phyloP scores from a whole-genome alignment of 2,329 filamentous ascomycete genomes.

The Cladobotryum mycophilum region DNA sequence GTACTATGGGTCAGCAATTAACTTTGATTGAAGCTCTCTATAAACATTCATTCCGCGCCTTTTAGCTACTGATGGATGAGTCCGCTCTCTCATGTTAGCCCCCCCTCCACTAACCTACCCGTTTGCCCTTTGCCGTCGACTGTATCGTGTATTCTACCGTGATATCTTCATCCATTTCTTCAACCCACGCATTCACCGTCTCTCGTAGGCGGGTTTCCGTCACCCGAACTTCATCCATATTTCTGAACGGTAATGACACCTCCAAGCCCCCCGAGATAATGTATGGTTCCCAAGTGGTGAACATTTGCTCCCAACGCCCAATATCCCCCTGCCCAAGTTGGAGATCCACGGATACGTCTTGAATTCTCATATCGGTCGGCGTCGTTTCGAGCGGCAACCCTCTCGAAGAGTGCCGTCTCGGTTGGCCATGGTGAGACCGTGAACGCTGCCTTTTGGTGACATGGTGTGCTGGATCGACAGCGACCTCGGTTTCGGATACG shows the following conservation, averaged over 20 bases:
- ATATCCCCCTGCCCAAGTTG: neutral
- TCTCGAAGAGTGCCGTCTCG: constrained; percentile 17
- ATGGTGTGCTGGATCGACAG: constrained; percentile 15
- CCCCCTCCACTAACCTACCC: constrained; percentile 8
- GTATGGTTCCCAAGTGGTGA: constrained; percentile 8
- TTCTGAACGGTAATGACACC: constrained; percentile 16
- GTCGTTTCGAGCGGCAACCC: constrained; percentile 22
- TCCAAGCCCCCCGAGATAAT: constrained; percentile 2
- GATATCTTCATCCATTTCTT: constrained; percentile 2
- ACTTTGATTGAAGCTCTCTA: too few species aligned
- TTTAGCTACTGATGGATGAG: too few species aligned
- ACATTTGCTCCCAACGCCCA: neutral
- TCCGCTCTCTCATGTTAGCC: neutral
- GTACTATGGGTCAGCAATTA: too few species aligned
- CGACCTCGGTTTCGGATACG: neutral
- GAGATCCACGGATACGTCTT: constrained; percentile 11
- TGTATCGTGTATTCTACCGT: constrained; percentile 22
- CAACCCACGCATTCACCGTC: constrained; percentile 19
- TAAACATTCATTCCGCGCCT: too few species aligned
- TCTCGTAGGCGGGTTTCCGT: constrained; percentile 18
- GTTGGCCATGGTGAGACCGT: constrained; percentile 12
- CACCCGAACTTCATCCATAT: constrained; percentile 19
- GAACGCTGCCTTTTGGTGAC: constrained; percentile 17
- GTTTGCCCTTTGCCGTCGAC: constrained; percentile 22
- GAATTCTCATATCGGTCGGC: constrained; percentile 15